Evolutionary conservation across 306 rosid genomes (phyloP).

Genomic region (Rosa persica): DNA sequence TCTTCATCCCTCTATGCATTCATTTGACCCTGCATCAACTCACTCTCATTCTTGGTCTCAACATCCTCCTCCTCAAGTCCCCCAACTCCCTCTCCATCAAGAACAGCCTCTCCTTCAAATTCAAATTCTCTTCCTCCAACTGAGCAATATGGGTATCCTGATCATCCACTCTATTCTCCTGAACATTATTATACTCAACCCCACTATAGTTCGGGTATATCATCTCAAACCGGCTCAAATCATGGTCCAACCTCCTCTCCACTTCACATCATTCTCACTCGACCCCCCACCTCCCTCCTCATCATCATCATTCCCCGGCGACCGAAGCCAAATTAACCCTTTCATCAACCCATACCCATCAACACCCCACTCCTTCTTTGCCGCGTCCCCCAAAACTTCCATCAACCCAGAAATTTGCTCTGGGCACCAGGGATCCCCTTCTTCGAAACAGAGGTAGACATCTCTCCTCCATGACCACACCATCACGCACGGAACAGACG

Average conservation of each 20-base stretch:
- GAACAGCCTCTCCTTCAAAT: constrained; percentile 83
- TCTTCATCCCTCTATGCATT: constrained; percentile 23
- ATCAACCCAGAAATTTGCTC: constrained; percentile 16
- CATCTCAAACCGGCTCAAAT: constrained; percentile 93
- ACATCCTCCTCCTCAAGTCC: constrained; percentile 73
- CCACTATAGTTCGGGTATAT: constrained; percentile 74
- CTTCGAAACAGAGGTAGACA: too few species aligned
- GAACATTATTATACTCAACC: constrained; percentile 64
- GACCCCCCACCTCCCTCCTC: constrained; percentile 60
- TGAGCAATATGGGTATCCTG: constrained; percentile 92
- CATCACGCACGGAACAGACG: too few species aligned
- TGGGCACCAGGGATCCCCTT: too few species aligned
- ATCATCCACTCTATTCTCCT: constrained; percentile 91
- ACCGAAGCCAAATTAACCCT: constrained; percentile 67
- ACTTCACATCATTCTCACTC: constrained; percentile 83
- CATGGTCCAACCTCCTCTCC: constrained; percentile 89
- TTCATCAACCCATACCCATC: constrained; percentile 86
- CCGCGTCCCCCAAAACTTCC: constrained; percentile 62
- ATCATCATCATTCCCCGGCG: constrained; percentile 38
- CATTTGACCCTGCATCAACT: background rate
- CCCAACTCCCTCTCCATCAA: constrained; percentile 81
- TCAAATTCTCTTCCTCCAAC: constrained; percentile 90
- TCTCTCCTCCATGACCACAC: too few species aligned
- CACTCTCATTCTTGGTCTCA: background rate
- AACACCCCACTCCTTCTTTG: constrained; percentile 81